phyloP scores from a whole-genome alignment of 192 early-diverging fungal genomes.

The Phycomyces nitens region DNA sequence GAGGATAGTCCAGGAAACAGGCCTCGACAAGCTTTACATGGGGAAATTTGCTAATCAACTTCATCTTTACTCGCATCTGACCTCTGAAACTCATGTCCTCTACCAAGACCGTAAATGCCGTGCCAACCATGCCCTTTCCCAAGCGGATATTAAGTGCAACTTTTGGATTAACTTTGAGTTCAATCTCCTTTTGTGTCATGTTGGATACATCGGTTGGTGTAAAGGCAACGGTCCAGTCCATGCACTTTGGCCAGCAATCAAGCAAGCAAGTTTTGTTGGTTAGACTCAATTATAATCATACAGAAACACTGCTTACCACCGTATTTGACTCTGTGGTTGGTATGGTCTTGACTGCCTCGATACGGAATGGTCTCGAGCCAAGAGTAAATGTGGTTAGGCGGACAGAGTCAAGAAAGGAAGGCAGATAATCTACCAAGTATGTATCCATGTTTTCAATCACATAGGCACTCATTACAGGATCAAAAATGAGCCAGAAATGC shows the following conservation, averaged over 20 bases:
- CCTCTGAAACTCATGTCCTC: slow-evolving; percentile 71
- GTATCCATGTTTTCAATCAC: slow-evolving; percentile 62
- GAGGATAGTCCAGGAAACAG: slow-evolving; percentile 68
- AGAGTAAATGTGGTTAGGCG: slow-evolving; percentile 60
- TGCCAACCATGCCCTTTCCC: slow-evolving; percentile 72
- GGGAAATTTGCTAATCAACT: slow-evolving; percentile 73
- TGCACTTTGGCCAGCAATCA: slow-evolving; percentile 20
- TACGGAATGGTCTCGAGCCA: slow-evolving; percentile 58
- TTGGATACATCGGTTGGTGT: slow-evolving; percentile 63
- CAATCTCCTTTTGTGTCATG: slow-evolving; percentile 47
- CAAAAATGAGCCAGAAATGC: slow-evolving; percentile 76
- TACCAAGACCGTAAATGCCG: slow-evolving; percentile 71
- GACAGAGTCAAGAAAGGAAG: slow-evolving; percentile 64
- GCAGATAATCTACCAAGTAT: slow-evolving; percentile 60
- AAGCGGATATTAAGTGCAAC: slow-evolving; percentile 73
- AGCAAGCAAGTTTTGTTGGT: too few species aligned
- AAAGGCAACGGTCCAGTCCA: slow-evolving; percentile 80
- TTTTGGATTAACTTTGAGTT: slow-evolving; percentile 60
- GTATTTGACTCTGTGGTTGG: slow-evolving; percentile 52
- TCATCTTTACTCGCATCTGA: slow-evolving; percentile 65
- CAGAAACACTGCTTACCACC: slow-evolving; percentile 39
- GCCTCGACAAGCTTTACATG: slow-evolving; percentile 67
- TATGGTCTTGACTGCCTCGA: slow-evolving; percentile 55
- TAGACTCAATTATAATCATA: too few species aligned
- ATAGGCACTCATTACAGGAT: slow-evolving; percentile 66